Conservation (phyloP, 2,329 filamentous ascomycete species). For the Penicillium sp. region DNA sequence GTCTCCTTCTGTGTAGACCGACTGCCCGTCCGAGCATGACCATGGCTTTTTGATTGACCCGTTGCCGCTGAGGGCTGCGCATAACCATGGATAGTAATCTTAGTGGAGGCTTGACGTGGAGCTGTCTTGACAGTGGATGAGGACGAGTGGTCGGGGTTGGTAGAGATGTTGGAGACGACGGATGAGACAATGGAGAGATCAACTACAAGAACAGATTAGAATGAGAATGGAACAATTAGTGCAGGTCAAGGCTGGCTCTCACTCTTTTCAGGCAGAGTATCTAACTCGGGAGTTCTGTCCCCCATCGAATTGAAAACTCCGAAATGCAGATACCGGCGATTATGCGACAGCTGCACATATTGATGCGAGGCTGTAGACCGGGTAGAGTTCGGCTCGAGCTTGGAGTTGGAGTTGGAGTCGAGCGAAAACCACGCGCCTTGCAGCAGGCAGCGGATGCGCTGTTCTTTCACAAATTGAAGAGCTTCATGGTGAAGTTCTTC, state of each 20-base stretch:
- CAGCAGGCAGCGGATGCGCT: constrained; percentile 85
- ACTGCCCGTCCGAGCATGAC: constrained; percentile 33
- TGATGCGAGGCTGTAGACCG: constrained; percentile 64
- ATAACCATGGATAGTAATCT: constrained; percentile 88
- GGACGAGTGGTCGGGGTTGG: constrained; percentile 54
- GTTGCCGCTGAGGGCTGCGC: constrained; percentile 32
- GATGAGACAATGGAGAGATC: constrained; percentile 87
- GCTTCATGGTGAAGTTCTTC: constrained; percentile 90
- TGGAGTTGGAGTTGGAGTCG: constrained; percentile 54
- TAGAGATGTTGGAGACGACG: constrained; percentile 88
- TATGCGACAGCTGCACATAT: constrained; percentile 86
- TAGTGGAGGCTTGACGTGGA: constrained; percentile 59
- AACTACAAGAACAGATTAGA: constrained; percentile 47
- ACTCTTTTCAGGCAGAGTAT: constrained; percentile 73
- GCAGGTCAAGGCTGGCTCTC: constrained; percentile 26
- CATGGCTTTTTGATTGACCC: constrained; percentile 38
- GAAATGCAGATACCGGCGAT: constrained; percentile 86
- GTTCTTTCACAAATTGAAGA: constrained; percentile 94
- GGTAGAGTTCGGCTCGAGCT: constrained; percentile 48
- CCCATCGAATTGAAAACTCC: constrained; percentile 73
- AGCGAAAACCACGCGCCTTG: constrained; percentile 83
- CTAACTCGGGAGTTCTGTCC: constrained; percentile 67
- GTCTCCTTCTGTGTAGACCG: constrained; percentile 59
- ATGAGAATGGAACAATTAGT: neutral
- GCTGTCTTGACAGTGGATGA: constrained; percentile 49